Percentiles rank a stretch among this genome's conserved stretches.
Conservation (phyloP, 78 protist species). For the Abeoforma whisleri region DNA sequence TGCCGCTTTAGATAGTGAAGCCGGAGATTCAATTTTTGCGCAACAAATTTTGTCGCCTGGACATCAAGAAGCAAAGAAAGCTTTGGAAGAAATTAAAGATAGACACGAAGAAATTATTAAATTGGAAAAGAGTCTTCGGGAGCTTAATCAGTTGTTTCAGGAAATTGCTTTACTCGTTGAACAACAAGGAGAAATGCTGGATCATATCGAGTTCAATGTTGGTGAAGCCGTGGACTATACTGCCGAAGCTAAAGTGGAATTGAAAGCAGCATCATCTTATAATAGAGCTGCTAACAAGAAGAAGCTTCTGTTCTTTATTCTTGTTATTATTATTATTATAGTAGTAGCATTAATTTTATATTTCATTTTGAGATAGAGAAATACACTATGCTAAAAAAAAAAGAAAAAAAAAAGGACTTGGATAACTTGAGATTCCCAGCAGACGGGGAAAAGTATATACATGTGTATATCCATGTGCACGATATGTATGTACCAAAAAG, state of each 20-base stretch:
- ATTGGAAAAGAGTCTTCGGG: slow-evolving; percentile 62
- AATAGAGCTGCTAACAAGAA: not conserved
- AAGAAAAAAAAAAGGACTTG: too few relatives aligned
- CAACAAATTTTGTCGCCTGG: slow-evolving; percentile 43
- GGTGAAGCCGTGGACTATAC: not conserved
- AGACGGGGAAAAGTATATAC: too few relatives aligned
- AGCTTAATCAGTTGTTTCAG: slow-evolving; percentile 67
- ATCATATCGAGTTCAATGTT: not conserved
- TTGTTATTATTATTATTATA: too few relatives aligned
- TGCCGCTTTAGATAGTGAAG: slow-evolving; percentile 55
- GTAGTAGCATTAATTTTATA: not conserved
- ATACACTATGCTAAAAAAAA: too few relatives aligned
- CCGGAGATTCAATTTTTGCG: slow-evolving; percentile 50
- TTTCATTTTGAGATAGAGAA: too few relatives aligned
- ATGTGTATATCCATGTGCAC: too few relatives aligned
- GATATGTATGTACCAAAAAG: too few relatives aligned
- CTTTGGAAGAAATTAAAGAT: slow-evolving; percentile 39
- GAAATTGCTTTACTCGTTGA: slow-evolving; percentile 73
- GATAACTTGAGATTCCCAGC: too few relatives aligned
- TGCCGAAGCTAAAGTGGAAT: not conserved
- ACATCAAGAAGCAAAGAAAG: not conserved
- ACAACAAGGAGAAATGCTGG: slow-evolving; percentile 38
- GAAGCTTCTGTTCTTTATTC: too few relatives aligned
- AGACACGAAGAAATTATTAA: slow-evolving; percentile 62
- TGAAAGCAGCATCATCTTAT: not conserved